Percentiles rank a stretch among this genome's conserved stretches.
phyloP scores from a whole-genome alignment of 2,329 filamentous ascomycete species.

The Verticillium longisporum region DNA sequence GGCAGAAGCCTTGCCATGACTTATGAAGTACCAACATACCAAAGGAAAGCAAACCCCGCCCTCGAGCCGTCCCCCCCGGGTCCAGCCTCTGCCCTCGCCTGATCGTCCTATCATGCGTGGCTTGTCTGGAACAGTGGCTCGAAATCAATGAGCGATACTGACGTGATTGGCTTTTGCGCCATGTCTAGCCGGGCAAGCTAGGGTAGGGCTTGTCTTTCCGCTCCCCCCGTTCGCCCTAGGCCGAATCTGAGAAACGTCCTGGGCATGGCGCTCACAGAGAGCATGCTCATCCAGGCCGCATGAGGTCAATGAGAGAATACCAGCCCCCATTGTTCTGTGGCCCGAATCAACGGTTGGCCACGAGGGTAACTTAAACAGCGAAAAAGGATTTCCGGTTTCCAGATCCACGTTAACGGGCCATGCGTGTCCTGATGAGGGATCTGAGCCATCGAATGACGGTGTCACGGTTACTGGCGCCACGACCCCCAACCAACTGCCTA shows the following conservation, averaged over 20 bases:
- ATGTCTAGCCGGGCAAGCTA: neutral
- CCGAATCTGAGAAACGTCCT: neutral
- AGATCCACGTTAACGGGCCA: too few species aligned
- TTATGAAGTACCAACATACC: too few species aligned
- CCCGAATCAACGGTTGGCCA: too few species aligned
- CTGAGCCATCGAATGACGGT: too few species aligned
- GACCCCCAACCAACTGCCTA: too few species aligned
- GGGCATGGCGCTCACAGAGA: neutral
- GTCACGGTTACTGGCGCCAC: too few species aligned
- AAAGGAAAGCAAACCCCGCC: too few species aligned
- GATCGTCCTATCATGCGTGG: neutral
- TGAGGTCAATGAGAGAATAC: neutral
- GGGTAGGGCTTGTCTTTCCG: neutral
- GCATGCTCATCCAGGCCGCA: neutral
- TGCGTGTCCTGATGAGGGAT: too few species aligned
- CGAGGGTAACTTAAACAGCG: too few species aligned
- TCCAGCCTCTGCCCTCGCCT: neutral
- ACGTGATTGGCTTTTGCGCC: neutral
- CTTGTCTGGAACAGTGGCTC: neutral
- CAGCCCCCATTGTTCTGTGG: neutral
- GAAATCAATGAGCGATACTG: neutral
- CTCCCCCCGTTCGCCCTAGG: neutral
- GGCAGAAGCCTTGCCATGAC: neutral
- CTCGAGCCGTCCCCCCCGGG: too few species aligned
- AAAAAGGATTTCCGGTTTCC: too few species aligned